Base-by-base conservation (phyloP, 371 early-diverging fungal species). In the Mortierella polycephala region DNA sequence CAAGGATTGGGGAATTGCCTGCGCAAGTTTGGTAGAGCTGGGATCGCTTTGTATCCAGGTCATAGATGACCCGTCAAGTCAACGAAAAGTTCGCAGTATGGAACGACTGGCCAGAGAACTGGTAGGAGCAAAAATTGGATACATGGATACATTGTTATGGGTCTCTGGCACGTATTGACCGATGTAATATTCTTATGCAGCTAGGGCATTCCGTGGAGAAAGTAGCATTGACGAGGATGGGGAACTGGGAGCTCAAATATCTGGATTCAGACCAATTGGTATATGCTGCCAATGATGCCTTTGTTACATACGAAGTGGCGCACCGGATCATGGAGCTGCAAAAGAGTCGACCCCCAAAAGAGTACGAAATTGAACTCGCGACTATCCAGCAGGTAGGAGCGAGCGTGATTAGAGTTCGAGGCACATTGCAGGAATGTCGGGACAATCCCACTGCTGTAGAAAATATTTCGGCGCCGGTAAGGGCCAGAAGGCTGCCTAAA, bases 241-340 rank as follows among this genome's bases (percentile, higher is more conserved):
- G 88, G 53, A 83, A 88, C 60, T 90, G 90, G 90, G 75, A 73
- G 16, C 62, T 50, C 37, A 23, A 52, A 1, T 39, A 51, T 7
- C 62, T 90, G 47, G 69, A 75, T 7, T 16, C 59, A 3, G 45
- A 46, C 0, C 90, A 88, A 64, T 64, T 75, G 4, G 54, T 80
- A 41, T 90, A 90, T 81, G 90, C 90, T 5, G 87, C 89, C 14
- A 82, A 83, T 23, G 90, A 90, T 77, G 90, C 82, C 14, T 90
- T 87, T 85, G 88, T 85, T 44, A 72, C 79, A 6, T 77, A 77
- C 14, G 73, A 72, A 54, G 52, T 77, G 21, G 79, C 73, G 12
- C 62, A 64, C 13, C 47, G 49, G 57, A 64, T 77, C 50, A 77
- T 72, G 40, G 39, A 59, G 5, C 21, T 77, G 37, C 79, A 77